Conservation (phyloP, 108 stramenopile species). For the Cafeteria roenbergensis region DNA sequence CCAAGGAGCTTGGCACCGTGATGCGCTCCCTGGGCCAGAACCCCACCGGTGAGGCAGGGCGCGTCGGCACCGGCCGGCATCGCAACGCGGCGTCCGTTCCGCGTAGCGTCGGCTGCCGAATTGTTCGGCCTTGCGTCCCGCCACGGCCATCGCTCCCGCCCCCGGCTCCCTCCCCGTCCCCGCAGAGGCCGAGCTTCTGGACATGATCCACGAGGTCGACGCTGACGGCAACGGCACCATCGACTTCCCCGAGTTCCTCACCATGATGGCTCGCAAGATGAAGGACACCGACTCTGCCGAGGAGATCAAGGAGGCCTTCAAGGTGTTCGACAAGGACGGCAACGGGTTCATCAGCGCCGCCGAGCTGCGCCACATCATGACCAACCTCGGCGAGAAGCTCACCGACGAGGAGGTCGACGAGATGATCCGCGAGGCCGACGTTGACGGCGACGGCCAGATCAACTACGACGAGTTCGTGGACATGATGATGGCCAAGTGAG, state of each 20-base stretch:
- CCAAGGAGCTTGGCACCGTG: conserved; percentile 99
- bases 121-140: no score
- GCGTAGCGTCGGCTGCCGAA: no score
- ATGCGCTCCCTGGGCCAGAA: conserved; percentile 98
- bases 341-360: conserved; percentile 99
- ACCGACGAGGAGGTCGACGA: conserved; percentile 99
- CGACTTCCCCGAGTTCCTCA: conserved; percentile 99
- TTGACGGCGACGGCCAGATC: conserved; percentile 99
- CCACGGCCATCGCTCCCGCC: no score
- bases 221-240: conserved; percentile 99
- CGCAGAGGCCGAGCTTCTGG: conserved; percentile 98
- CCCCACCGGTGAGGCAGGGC: no score
- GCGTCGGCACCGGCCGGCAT: no score
- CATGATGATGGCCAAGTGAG: conserved; percentile 99
- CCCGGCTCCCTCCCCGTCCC: conserved; percentile 45
- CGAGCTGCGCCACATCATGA: conserved; percentile 99
- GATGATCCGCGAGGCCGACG: conserved; percentile 99
- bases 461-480: conserved; percentile 99
- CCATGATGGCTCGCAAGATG: conserved; percentile 99
- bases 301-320: conserved; percentile 98
- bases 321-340: conserved; percentile 87
- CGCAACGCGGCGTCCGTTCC: no score
- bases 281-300: conserved; percentile 99
- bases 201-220: conserved; percentile 99
- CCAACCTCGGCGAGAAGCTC: conserved; percentile 99